A percentile compares a stretch with the other conserved stretches of the same genome.
These are phyloP conservation scores for Aspergillus hancockii DNA, from an alignment of 495 filamentous ascomycete species.

Conservation along the genomic window DNA sequence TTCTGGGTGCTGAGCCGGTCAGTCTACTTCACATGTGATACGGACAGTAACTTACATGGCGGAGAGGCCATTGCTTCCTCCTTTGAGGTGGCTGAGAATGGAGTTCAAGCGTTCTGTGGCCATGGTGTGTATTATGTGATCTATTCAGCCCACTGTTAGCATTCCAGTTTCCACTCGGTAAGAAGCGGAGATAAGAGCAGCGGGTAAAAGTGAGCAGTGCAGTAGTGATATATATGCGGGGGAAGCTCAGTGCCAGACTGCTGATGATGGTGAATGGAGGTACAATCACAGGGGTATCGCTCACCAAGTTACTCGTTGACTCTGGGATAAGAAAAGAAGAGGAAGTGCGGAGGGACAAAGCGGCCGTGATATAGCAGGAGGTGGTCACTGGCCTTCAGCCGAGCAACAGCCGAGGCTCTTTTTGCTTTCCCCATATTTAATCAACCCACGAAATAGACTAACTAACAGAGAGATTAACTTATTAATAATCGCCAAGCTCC, in stretches of 20 bases:
- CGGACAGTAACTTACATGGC: slow-evolving; percentile 64
- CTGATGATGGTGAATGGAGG: neutral
- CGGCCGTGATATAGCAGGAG: neutral
- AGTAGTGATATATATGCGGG: neutral
- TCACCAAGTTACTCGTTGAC: neutral
- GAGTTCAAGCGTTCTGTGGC: slow-evolving; percentile 82
- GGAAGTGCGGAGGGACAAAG: neutral
- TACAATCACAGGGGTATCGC: neutral
- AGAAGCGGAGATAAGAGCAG: neutral
- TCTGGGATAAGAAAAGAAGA: slow-evolving; percentile 6
- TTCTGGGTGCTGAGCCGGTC: slow-evolving; percentile 70
- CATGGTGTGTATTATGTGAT: slow-evolving; percentile 56
- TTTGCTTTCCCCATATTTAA: slow-evolving; percentile 11
- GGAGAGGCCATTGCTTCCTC: slow-evolving; percentile 52
- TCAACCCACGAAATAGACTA: neutral
- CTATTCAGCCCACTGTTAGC: slow-evolving; percentile 3
- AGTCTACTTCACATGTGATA: neutral
- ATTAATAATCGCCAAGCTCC: slow-evolving; percentile 4
- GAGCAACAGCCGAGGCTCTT: slow-evolving; percentile 25
- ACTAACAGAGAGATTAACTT: neutral
- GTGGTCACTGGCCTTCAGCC: slow-evolving; percentile 9
- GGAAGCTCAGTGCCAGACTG: neutral
- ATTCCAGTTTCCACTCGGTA: neutral
- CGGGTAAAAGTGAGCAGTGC: neutral
- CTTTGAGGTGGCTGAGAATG: slow-evolving; percentile 82